Base-by-base conservation (phyloP, 2,329 filamentous ascomycete species). In the Trichophyton equinum region DNA sequence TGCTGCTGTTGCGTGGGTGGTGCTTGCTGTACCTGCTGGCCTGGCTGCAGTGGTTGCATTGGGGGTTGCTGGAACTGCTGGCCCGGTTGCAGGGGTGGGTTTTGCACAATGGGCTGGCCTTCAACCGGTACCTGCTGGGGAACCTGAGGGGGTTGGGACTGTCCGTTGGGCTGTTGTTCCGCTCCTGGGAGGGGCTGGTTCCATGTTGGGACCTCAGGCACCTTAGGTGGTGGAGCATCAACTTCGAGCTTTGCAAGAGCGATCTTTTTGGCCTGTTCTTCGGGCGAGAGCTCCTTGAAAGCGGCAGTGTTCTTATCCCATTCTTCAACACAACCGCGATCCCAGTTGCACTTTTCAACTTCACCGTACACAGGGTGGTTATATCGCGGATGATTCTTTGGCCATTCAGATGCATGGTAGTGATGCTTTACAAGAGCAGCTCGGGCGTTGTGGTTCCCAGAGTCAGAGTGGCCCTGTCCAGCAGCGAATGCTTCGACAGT, bases 391-490 rank as follows among this genome's bases (percentile, higher is more conserved):
- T 89, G 86, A 2, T 77, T 77, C 59, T 79, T 81, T 1, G 85
- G 86, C 86, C 86, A 89, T 62, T 83, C 81, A 1, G 85, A 88
- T 0, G 86, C 86, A 70, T 89, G 86, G 67, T 88, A 89, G 71
- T 88, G 85, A 69, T 89, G 86, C 71, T 85, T 86, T 25, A 89
- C 85, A 1, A 89, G 76, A 1, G 86, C 86, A 20, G 79, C 79
- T 58, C 84, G 78, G 1, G 85, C 79, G 58, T 85, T 80, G 71
- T 88, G 86, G 67, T 85, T 88, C 13, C 85, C 85, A 0, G 85
- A 87, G 68, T 88, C 82, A 0, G 85, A 88, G 71, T 89, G 86
- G 11, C 86, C 86, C 70, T 88, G 85, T 11, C 85, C 85, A 0
- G 85, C 86, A 13, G 85, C 86, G 65, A 88, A 88, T 0, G 85